Evolutionary conservation across 805 yeast species (phyloP), one percentile per base, ranked within the genome.

Genomic region (Candida alai): DNA sequence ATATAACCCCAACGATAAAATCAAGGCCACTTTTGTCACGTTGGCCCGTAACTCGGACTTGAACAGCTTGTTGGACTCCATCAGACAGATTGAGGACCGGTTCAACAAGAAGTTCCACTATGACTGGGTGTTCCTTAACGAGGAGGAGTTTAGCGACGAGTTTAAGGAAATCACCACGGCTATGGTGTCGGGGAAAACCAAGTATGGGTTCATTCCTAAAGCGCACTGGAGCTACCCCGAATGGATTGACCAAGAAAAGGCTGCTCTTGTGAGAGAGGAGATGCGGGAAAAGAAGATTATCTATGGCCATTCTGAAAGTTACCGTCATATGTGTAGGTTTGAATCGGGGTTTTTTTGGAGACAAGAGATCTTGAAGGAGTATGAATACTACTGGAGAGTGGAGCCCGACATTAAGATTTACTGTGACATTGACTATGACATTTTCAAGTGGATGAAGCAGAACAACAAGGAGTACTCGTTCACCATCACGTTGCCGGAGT

Each of bases 51-150:
- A 84, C 56, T 46, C 61, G 10, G 95, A 84, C 54, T 56, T 84
- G 37, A 67, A 71, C 62, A 69, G 70, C 9, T 59, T 85, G 32
- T 60, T 74, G 29, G 73, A 66, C 18, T 78, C 93, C 9, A 81
- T 84, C 43, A 71, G 84, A 57, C 75, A 80, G 33, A 72, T 89
- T 35, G 96, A 89, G 60, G 96, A 87, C 56, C 70, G 96, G 41
- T 89, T 90, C 70, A 89, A 89, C 68, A 58, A 64, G 17, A 70
- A 81, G 33, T 88, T 65, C 62, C 72, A 83, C 44, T 89, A 89
- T 56, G 96, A 93, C 46, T 89, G 97, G 96, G 90, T 87, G 23
- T 89, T 89, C 58, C 68, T 89, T 48, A 89, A 89, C 60, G 95
- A 89, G 54, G 85, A 79, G 36, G 81, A 73, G 28, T 90, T 89